Evolutionary conservation across 2,329 filamentous ascomycete genomes (phyloP).

Genomic region (Arthroderma uncinatum): DNA sequence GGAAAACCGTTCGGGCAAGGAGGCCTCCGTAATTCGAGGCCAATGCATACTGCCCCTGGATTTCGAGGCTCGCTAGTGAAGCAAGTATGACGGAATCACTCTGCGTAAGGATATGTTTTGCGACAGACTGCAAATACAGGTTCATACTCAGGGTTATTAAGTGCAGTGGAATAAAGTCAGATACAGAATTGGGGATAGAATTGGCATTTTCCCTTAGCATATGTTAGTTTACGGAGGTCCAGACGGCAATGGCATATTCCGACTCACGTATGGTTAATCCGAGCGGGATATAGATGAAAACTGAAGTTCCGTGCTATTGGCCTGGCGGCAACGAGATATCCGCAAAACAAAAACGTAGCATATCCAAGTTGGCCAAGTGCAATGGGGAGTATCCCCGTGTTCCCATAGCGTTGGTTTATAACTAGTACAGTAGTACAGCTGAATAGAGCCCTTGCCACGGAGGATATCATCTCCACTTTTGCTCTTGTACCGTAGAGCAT

Average conservation of each 20-base stretch:
- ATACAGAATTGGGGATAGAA: constrained; percentile 45
- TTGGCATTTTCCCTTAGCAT: neutral
- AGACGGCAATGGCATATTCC: constrained; percentile 12
- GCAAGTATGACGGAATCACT: constrained; percentile 85
- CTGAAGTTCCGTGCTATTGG: constrained; percentile 44
- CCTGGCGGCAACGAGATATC: constrained; percentile 57
- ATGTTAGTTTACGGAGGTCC: neutral
- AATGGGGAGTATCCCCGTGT: constrained; percentile 73
- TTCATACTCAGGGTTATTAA: constrained; percentile 65
- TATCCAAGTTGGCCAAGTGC: constrained; percentile 77
- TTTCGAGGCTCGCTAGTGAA: constrained; percentile 59
- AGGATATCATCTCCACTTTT: constrained; percentile 69
- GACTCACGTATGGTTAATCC: constrained; percentile 34
- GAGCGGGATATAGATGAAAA: constrained; percentile 56
- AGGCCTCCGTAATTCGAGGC: constrained; percentile 92
- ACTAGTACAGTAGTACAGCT: constrained; percentile 62
- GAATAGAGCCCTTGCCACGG: constrained; percentile 61
- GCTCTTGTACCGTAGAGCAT: constrained; percentile 72
- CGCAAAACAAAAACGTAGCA: constrained; percentile 52
- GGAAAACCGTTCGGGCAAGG: constrained; percentile 77
- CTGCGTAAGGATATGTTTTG: constrained; percentile 91
- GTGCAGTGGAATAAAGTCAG: constrained; percentile 55
- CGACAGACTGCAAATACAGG: constrained; percentile 72
- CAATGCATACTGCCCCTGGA: constrained; percentile 84
- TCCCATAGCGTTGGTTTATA: constrained; percentile 41